Conservation (phyloP, 345 rosid species). For the Trapa bicornis region DNA sequence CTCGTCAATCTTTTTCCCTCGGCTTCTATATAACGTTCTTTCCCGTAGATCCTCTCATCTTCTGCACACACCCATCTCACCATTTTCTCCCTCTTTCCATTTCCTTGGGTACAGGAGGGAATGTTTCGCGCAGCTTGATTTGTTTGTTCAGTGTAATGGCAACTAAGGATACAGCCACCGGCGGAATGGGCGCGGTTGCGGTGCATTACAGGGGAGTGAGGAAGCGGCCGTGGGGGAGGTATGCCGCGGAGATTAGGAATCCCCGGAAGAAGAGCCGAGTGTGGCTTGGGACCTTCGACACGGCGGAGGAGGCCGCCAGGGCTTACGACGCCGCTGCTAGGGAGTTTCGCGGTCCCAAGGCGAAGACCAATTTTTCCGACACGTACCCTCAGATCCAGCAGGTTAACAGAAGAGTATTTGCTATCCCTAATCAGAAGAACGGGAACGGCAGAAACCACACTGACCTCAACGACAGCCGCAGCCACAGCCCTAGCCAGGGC, state of each 20-base stretch:
- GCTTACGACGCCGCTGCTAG: conserved; percentile 9
- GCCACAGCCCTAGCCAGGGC: conserved; percentile 5
- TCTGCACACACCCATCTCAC: background rate
- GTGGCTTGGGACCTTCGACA: conserved; percentile 9
- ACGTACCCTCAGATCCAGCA: background rate
- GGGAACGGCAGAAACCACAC: background rate
- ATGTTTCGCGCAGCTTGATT: background rate
- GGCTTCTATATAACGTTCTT: background rate
- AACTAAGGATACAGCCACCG: background rate
- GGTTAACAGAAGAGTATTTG: background rate
- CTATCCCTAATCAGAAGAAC: background rate
- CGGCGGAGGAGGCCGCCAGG: conserved; percentile 8
- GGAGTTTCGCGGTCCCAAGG: conserved; percentile 9
- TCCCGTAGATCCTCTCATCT: background rate
- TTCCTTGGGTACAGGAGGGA: background rate
- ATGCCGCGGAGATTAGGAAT: conserved; percentile 13
- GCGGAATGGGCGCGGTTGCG: background rate
- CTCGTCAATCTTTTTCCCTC: background rate
- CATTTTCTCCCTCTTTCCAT: background rate
- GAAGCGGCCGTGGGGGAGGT: conserved; percentile 7
- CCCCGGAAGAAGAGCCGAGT: conserved; percentile 8
- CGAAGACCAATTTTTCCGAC: conserved; percentile 8
- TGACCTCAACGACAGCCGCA: background rate
- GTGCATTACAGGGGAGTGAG: conserved; percentile 10
- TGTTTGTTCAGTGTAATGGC: background rate